Base-by-base conservation (phyloP, 1,284 basidiomycete species). In the Coniophora puteana region DNA sequence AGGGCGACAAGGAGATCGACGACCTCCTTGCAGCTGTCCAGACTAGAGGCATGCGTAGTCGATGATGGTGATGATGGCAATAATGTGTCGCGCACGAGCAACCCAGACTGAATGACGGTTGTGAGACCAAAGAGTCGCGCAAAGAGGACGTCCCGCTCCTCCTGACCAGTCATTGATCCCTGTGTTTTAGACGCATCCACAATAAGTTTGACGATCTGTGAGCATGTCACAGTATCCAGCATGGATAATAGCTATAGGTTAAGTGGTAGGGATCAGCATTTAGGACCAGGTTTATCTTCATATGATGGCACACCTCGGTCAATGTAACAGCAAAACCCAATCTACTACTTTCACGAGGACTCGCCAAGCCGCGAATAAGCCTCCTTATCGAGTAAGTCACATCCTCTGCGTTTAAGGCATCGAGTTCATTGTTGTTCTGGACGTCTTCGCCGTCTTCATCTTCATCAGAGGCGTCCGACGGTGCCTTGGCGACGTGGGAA, bases 301-400 rank as follows among this genome's bases (percentile, higher is more conserved):
- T 41, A 30, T 24, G 38, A 7, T 26, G 17, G 11, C 81, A 50
- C 55, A 93, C 93, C 74, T 97, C 94, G 1, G 95, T 93, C 51
- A 99, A 71, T 14, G 93, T 92, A 31, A 98, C 94, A 7, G 94
- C 91, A 59, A 98, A 99, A 11, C 95, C 95, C 25, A 96, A 68
- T 50, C 95, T 70, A 59, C 92, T 93, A 63, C 89, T 93, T 63
- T 98, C 93, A 50, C 94, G 73, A 2, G 93, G 89, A 63, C 89
- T 93, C 0, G 89, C 92, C 20, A 99, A 71, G 14, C 95, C 95
- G 30, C 92, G 73, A 23, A 94, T 69, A 22, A 96, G 73, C 25
- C 93, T 67, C 46, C 89, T 78, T 54, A 96, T 80, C 5, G 90
- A 88, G 59, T 96, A 96, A 5, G 87, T 80, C 0, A 94, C 89